Evolutionary conservation across 2,329 filamentous ascomycete species (phyloP).

Genomic region (Talaromyces sp.): DNA sequence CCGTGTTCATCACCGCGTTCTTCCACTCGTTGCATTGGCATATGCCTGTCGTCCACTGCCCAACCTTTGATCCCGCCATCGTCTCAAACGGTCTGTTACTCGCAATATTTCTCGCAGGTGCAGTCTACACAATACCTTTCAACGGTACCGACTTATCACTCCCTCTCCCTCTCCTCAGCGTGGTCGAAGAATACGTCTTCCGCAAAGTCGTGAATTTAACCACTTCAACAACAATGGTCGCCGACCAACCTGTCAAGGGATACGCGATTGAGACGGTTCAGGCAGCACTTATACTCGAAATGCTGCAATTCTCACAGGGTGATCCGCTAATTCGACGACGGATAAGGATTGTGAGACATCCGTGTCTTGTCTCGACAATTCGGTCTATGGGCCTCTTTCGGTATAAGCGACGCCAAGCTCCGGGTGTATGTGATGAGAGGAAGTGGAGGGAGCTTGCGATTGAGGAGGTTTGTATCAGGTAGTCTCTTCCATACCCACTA

Average conservation of each 20-base stretch:
- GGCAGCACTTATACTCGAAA: conserved; percentile 31
- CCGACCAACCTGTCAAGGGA: not conserved
- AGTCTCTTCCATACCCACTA: not conserved
- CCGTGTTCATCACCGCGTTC: conserved; percentile 28
- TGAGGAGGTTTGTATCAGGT: conserved; percentile 31
- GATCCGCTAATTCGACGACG: conserved; percentile 28
- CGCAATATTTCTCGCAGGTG: conserved; percentile 29
- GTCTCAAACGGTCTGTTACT: conserved; percentile 27
- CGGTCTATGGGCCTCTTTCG: conserved; percentile 30
- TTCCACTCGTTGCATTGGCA: conserved; percentile 35
- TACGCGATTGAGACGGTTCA: conserved; percentile 28
- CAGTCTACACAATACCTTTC: conserved; percentile 26
- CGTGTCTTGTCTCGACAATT: conserved; percentile 30
- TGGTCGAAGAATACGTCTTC: conserved; percentile 32
- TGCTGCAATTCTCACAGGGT: conserved; percentile 33
- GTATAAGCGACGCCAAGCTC: conserved; percentile 22
- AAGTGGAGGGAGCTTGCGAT: conserved; percentile 25
- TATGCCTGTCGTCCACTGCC: conserved; percentile 31
- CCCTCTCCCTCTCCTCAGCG: conserved; percentile 25
- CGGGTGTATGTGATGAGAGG: conserved; percentile 21
- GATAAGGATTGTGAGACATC: conserved; percentile 32
- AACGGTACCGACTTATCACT: conserved; percentile 20
- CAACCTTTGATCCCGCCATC: conserved; percentile 29
- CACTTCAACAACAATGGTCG: conserved; percentile 16
- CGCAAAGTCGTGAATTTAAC: conserved; percentile 26